These are phyloP conservation scores for Odontarrhena argentea DNA, from an alignment of 345 rosid genomes.

Conservation along the genomic window DNA sequence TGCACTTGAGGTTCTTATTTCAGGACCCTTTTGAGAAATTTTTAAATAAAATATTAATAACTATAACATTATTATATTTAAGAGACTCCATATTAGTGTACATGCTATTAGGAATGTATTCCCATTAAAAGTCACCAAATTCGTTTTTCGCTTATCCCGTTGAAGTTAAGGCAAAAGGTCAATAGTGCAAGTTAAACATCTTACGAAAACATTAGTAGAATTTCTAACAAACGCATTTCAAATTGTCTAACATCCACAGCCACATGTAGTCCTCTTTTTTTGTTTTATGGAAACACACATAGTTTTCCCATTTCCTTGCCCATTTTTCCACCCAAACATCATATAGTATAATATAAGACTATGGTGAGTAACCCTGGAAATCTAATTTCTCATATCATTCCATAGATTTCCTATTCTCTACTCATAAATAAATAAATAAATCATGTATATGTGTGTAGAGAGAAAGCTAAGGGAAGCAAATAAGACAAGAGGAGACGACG, in stretches of 20 bases:
- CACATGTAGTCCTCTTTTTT: background rate
- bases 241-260: constrained; percentile 9
- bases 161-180: background rate
- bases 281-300: no score
- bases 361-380: constrained; percentile 19
- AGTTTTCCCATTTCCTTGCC: constrained; percentile 5
- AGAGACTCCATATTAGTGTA: no score
- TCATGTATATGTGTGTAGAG: background rate
- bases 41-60: no score
- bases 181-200: background rate
- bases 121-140: constrained; percentile 15
- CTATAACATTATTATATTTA: no score
- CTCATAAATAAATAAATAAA: background rate
- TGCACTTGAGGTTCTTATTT: no score
- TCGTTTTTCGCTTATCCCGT: background rate
- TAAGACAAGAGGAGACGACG: background rate
- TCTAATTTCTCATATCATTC: constrained; percentile 19
- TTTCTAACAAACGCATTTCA: background rate
- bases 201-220: background rate
- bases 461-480: background rate
- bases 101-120: background rate
- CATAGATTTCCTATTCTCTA: constrained; percentile 8
- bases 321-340: constrained; percentile 6
- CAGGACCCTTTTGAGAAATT: no score
- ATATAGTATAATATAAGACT: constrained; percentile 11